Evolutionary conservation across 371 early-diverging fungal genomes (phyloP), one percentile per base, ranked within the genome.

Genomic region (Sporodiniella umbellata): DNA sequence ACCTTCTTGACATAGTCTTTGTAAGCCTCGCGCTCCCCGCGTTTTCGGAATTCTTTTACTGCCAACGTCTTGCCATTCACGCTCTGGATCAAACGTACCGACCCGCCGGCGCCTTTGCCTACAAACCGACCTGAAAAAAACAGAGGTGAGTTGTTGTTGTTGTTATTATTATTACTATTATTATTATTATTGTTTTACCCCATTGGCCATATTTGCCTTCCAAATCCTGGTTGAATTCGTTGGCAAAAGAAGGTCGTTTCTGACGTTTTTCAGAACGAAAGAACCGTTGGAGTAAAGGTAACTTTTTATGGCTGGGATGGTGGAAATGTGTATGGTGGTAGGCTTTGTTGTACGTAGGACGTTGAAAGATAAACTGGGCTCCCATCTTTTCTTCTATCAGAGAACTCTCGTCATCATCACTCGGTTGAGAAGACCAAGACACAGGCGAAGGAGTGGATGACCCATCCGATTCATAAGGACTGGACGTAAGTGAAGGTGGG

Each of bases 1-100:
- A 94, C 80, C 53, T 87, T 86, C 71, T 93, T 92, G 49, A 87
- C 77, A 59, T 93, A 93, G 21, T 85, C 87, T 42, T 84, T 83
- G 48, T 85, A 84, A 2, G 78, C 64, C 59, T 94, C 93, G 31
- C 80, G 67, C 1, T 70, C 68, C n/a, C 74, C 48, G n/a, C 87
- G 72, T 58, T 81, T 80, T 45, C 90, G 77, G 64, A 94, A 94
- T 64, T 91, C 87, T 51, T 93, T 90, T 49, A 87, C 87, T 2
- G 90, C 90, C 72, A 87, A 87, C 33, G 75, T 70, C 58, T 81
- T 80, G 39, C 67, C 60, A 50, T 79, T 82, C 1, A 72, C 56
- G 15, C 76, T 70, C 35, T 70, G 65, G 17, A 81, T 69, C 21
- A 88, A 60, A 7, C 86, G 80, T 11, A 90, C 90, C 0, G 84